Base-by-base conservation (phyloP, 352 stramenopile genomes). In the Stramenopiles sp. region DNA sequence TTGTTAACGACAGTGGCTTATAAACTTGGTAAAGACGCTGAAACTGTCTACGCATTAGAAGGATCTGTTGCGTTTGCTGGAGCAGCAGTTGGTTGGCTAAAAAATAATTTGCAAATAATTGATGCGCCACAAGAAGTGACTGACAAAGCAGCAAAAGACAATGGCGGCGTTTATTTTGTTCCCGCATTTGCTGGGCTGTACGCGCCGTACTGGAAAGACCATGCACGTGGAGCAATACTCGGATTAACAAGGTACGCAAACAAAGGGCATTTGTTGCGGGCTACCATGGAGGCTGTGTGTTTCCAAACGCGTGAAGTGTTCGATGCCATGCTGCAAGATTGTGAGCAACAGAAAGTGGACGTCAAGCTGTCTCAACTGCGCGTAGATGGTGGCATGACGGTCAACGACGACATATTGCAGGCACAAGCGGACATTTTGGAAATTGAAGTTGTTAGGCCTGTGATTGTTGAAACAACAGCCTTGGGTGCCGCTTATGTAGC, bases 51-150 rank as follows among this genome's bases (percentile, higher is more conserved):
- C 86, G 96, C 95, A 29, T 86, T 99, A 8, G 96, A 99, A 87
- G 96, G 96, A 1, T 94, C 90, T 27, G 95, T 99, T 67, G 94
- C 93, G 44, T 97, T 98, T 85, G 93, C 91, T 1, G 96, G 96
- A 7, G 94, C 92, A 32, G 91, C 97, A n/a, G 93, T 99, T 80
- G 93, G 98, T 86, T 99, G 96, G 96, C 87, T 99, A 67, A 91
- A 95, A 44, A 96, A 99, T 88, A 98, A 98, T 86, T 87, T 99
- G 14, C 91, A 95, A 84, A 93, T 99, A 83, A 97, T 98, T 27
- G 92, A 97, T 87, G 84, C 86, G 8, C 82, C 90, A 87, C 76
- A 82, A 87, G 67, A 86, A 91, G 76, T 82, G 44, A 30, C 86
- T 95, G 30, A 93, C 94, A 25, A 90, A 88, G 75, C 92, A 81